Conservation (phyloP, 2,329 filamentous ascomycete genomes). For the Hypoxylon sp. region DNA sequence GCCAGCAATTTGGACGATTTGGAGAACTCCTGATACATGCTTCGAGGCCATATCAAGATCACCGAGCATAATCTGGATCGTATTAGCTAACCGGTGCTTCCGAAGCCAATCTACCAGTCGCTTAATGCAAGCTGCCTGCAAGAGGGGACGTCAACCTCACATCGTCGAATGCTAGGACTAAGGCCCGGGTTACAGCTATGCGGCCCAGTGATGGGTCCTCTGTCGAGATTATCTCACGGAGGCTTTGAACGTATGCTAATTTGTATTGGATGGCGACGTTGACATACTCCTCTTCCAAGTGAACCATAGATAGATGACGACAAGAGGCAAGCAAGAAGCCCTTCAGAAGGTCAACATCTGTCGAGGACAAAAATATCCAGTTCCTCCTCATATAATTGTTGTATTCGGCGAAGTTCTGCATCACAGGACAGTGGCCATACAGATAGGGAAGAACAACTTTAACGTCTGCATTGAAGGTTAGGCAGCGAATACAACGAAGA, state of each 20-base stretch:
- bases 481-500: background rate
- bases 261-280: background rate
- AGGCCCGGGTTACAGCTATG: background rate
- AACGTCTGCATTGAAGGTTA: background rate
- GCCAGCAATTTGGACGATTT: background rate
- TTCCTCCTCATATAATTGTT: background rate
- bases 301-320: background rate
- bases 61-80: background rate
- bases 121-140: background rate
- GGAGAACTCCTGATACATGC: background rate
- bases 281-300: background rate
- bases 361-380: background rate
- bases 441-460: background rate
- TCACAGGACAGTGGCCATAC: background rate
- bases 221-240: background rate
- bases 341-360: background rate
- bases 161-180: background rate
- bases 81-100: background rate
- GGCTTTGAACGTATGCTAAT: background rate
- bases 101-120: background rate
- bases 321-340: conserved; percentile 1
- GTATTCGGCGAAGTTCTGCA: background rate
- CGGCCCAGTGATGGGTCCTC: background rate
- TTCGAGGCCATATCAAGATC: background rate
- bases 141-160: background rate